A percentile compares a stretch with the other conserved stretches of the same genome.
These are phyloP conservation scores for Dacryopinax spathularia DNA, from an alignment of 768 basidiomycete species.

Conservation along the genomic window DNA sequence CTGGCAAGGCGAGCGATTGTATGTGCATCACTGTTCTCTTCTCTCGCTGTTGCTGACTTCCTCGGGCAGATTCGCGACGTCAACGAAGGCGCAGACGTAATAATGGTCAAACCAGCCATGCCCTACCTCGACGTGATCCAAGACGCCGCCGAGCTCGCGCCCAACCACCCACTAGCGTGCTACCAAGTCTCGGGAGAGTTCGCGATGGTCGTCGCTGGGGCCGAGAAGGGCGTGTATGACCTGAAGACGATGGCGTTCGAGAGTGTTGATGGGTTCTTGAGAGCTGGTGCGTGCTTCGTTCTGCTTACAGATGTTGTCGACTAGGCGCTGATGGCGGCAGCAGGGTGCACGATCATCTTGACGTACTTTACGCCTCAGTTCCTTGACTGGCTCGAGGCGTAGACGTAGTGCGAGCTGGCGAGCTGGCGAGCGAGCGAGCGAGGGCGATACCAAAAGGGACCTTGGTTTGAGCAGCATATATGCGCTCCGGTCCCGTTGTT, in stretches of 20 bases:
- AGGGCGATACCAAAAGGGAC: not conserved
- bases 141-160: constrained; percentile 66
- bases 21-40: constrained; percentile 21
- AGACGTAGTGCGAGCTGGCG: too few species aligned
- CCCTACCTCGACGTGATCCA: constrained; percentile 95
- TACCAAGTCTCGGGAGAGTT: constrained; percentile 98
- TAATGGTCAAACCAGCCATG: constrained; percentile 96
- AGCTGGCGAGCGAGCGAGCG: not conserved
- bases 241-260: constrained; percentile 90
- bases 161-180: constrained; percentile 84
- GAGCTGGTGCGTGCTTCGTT: constrained; percentile 53
- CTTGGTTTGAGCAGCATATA: not conserved
- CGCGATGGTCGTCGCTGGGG: constrained; percentile 93
- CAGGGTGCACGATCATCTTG: constrained; percentile 78
- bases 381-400: constrained; percentile 59
- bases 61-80: constrained; percentile 62
- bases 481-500: not conserved
- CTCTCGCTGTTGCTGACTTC: not conserved
- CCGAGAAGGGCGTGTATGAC: constrained; percentile 84
- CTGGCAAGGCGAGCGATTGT: constrained; percentile 89
- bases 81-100: constrained; percentile 86
- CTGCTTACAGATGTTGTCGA: not conserved
- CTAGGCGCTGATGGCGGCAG: not conserved
- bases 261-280: constrained; percentile 74
- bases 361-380: constrained; percentile 96